Conservation (phyloP, 1,284 basidiomycete species). For the Ceratobasidium sp. region DNA sequence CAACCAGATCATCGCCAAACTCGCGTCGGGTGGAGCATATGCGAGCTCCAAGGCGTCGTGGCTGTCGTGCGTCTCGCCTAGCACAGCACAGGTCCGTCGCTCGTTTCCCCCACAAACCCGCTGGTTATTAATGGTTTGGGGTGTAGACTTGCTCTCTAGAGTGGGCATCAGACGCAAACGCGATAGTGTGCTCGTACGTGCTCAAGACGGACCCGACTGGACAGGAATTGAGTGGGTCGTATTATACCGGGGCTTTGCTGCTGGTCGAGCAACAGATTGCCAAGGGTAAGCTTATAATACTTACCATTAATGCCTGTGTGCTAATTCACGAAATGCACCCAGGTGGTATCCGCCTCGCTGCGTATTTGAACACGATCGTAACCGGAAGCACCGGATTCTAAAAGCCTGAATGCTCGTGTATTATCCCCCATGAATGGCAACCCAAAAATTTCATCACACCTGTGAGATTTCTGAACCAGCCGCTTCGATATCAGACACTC, state of each 20-base stretch:
- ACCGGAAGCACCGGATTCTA: conserved; percentile 43
- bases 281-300: conserved; percentile 40
- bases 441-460: no score
- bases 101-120: not conserved
- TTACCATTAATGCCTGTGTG: not conserved
- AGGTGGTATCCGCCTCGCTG: conserved; percentile 46
- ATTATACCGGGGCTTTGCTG: conserved; percentile 41
- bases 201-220: conserved; percentile 40
- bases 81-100: conserved; percentile 21
- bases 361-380: conserved; percentile 47
- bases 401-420: not conserved
- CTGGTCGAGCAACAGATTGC: conserved; percentile 47
- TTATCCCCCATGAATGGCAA: no score
- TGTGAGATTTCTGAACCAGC: no score
- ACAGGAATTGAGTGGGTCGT: conserved; percentile 35
- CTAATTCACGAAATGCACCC: not conserved
- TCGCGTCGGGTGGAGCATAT: conserved; percentile 43
- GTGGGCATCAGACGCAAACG: conserved; percentile 47
- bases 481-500: no score
- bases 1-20: conserved; percentile 35
- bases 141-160: conserved; percentile 44
- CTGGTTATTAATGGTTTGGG: not conserved
- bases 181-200: conserved; percentile 45
- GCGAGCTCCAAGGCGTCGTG: conserved; percentile 35
- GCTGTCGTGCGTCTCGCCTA: conserved; percentile 46